phyloP scores from a whole-genome alignment of 306 rosid species.

The Cicer cuneatum region DNA sequence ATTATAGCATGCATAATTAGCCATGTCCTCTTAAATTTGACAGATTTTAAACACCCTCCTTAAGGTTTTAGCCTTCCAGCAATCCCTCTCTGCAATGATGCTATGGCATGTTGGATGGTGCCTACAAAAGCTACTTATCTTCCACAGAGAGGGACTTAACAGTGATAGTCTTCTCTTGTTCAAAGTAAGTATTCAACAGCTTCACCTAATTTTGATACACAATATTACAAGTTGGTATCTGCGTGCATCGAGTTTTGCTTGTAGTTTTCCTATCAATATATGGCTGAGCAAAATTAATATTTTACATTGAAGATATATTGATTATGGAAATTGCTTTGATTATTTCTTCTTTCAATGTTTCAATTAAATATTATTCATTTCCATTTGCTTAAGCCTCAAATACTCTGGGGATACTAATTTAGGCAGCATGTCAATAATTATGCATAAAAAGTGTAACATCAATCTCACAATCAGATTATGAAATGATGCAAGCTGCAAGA shows the following conservation, averaged over 20 bases:
- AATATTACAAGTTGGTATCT: neutral
- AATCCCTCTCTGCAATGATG: constrained; percentile 59
- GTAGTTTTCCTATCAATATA: neutral
- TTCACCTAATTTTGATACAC: constrained; percentile 41
- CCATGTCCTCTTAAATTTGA: constrained; percentile 39
- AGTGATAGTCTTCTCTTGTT: constrained; percentile 59
- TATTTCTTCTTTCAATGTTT: constrained; percentile 17
- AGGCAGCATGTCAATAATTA: constrained; percentile 2
- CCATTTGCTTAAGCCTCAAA: neutral
- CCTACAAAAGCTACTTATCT: constrained; percentile 64
- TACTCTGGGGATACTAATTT: neutral
- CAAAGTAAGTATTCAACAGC: constrained; percentile 56
- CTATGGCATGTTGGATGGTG: constrained; percentile 89
- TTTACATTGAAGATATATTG: constrained; percentile 16
- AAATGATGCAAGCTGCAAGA: constrained; percentile 18
- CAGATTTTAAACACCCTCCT: constrained; percentile 78
- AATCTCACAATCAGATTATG: neutral
- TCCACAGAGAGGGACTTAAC: constrained; percentile 50
- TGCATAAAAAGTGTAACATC: constrained; percentile 4
- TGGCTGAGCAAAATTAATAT: constrained; percentile 14
- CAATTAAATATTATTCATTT: neutral
- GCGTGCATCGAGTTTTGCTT: constrained; percentile 1
- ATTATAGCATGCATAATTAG: constrained; percentile 33
- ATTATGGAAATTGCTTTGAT: neutral
- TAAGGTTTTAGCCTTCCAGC: constrained; percentile 69